Base-by-base conservation (phyloP, 2,329 filamentous ascomycete species). In the Trichoderma koningiopsis region DNA sequence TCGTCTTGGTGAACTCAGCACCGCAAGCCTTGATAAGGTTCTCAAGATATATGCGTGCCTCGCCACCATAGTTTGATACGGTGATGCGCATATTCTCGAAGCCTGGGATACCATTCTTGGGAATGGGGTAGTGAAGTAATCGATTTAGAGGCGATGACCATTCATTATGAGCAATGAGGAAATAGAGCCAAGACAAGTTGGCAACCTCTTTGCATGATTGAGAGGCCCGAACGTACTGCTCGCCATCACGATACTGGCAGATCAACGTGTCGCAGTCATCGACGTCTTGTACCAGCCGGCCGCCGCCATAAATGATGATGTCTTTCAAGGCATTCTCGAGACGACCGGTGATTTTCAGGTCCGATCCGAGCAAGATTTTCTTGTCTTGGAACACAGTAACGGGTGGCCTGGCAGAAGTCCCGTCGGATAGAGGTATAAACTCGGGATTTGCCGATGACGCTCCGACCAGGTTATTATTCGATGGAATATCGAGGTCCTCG, bases 51-150 rank as follows among this genome's bases (percentile, higher is more conserved):
- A 93, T 89, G 58, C 96, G 89, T 19, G 96, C 93, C 79, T 99
- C 96, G 37, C 96, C 96, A 57, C 93, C 93, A 77, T 99, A 99
- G 79, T 98, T 99, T 6, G 96, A 98, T 6, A 99, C 85, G 69
- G 94, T 97, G 75, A 99, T 96, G 63, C 86, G 88, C 78, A 92
- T 84, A 8, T 86, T 84, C 70, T 91, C 80, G 76, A 99, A 97
- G 0, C 93, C 94, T 0, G 91, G 88, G 43, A 99, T 89, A 1
- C 93, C 92, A 10, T 89, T 79, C 58, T 87, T 88, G 5, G 94
- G 92, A 16, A 97, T 77, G 0, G 96, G 96, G 73, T 99, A 99
- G 77, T 99, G 96, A 29, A 99, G 84, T 35, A 98, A 85, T 61
- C 93, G 90, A 55, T 89, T 88, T 70, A 94, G 83, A 0, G 96